Evolutionary conservation across 1,284 basidiomycete species (phyloP), one percentile per base, ranked within the genome.

Genomic region (Trametes hirsuta): DNA sequence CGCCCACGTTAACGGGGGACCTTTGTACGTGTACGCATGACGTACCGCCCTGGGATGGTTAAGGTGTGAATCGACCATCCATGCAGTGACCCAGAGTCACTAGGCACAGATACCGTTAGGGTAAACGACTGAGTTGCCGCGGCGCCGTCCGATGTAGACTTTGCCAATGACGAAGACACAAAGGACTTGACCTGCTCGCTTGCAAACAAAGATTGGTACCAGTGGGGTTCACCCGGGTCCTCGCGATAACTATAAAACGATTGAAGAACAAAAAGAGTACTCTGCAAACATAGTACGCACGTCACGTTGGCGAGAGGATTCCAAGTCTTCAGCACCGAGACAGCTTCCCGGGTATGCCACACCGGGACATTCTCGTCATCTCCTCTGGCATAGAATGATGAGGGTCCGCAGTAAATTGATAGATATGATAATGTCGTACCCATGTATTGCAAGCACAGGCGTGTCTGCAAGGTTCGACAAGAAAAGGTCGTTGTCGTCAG

Each of bases 401-500:
- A 51, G 24, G 12, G 11, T 15, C 4, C 12, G 42, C n/a, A 46
- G 34, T 11, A 14, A 9, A 53, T 22, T 35, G n/a, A 30, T 6
- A 10, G 10, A n/a, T 21, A 51, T 30, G 30, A 5, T 8, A n/a
- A 12, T 42, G 51, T 22, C 47, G 59, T 69, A 86, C 82, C 93
- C 94, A 66, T 95, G 91, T 48, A 95, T 81, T 4, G 88, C 91
- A 12, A 95, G 77, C 2, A 94, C 76, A 0, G 89, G 87, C 0
- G 81, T 86, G 36, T 86, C 80, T 1, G 84, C 86, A 24, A 92
- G 70, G 66, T 96, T 97, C 5, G 88, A 85, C 9, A 93, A 69
- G 75, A 93, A 90, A 8, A 96, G 73, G 68, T 96, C 93, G 70
- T 97, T 94, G 72, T 95, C 91, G 69, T 94, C 94, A 9, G 89